Evolutionary conservation across 192 early-diverging fungal genomes (phyloP).

Genomic region (Coemansia asiatica): DNA sequence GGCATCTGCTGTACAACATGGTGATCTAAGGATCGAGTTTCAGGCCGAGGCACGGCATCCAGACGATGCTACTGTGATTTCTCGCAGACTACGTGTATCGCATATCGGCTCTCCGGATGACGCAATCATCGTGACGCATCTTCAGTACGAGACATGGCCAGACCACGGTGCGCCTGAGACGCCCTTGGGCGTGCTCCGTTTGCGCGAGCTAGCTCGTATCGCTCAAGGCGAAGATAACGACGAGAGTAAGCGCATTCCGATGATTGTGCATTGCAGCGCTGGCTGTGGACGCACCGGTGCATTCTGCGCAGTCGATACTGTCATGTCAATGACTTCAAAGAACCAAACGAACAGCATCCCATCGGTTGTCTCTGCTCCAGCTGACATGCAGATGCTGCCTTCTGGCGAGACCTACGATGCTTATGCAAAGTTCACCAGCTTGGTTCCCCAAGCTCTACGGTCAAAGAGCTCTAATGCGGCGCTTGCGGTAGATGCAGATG

Average conservation of each 20-base stretch:
- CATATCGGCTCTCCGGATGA: slow-evolving; percentile 24
- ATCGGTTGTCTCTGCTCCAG: slow-evolving; percentile 3
- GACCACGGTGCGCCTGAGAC: slow-evolving; percentile 74
- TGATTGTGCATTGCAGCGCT: slow-evolving; percentile 83
- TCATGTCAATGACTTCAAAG: slow-evolving; percentile 15
- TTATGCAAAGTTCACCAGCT: slow-evolving; percentile 22
- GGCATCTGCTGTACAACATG: slow-evolving; percentile 53
- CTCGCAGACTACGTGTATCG: slow-evolving; percentile 58
- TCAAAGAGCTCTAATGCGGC: slow-evolving; percentile 23
- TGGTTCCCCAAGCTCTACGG: slow-evolving; percentile 40
- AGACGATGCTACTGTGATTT: slow-evolving; percentile 58
- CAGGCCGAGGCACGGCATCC: slow-evolving; percentile 56
- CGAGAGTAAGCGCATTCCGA: slow-evolving; percentile 50
- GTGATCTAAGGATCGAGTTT: slow-evolving; percentile 57
- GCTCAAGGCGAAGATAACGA: slow-evolving; percentile 33
- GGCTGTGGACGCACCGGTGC: slow-evolving; percentile 87
- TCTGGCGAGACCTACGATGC: background rate
- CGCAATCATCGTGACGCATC: slow-evolving; percentile 58
- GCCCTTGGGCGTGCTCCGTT: slow-evolving; percentile 59
- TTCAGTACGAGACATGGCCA: slow-evolving; percentile 81
- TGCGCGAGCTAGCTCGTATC: slow-evolving; percentile 58
- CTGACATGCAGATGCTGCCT: slow-evolving; percentile 13
- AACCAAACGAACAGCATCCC: slow-evolving; percentile 1
- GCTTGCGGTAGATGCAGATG: background rate
- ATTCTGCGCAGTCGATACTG: slow-evolving; percentile 72